Base-by-base conservation (phyloP, 1,139 yeast species). In the Geotrichum restrictum region DNA sequence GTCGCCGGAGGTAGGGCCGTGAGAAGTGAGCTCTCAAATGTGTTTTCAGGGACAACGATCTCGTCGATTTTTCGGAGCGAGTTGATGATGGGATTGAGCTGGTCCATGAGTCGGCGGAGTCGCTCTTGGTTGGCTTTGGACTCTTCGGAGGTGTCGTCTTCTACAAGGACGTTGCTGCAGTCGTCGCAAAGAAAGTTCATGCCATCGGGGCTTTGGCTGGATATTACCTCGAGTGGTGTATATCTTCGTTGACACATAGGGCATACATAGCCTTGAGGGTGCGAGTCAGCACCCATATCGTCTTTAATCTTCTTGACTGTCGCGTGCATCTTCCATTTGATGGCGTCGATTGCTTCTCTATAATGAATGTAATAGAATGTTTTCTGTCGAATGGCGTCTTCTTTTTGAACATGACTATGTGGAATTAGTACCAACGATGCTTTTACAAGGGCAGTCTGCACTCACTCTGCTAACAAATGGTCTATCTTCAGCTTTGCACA, bases 241-340 rank as follows among this genome's bases (percentile, higher is more conserved):
- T 85, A 91, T 65, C 86, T 82, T 31, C 85, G 80, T 45, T 81
- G 80, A 71, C 99, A 93, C 44, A 85, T 73, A 2, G 95, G 93
- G 68, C 99, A 93, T 49, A 87, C 78, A 66, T 87, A 93, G 1
- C 98, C 98, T 63, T 91, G 96, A 1, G 98, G 95, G 60, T 88
- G 93, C 21, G 93, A 85, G 63, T 85, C 88, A 40, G 65, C 72
- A 41, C 81, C 83, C 74, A 93, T 79, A 64, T 89, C 95, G 59
- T 85, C 88, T 66, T 88, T 88, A 55, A 91, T 75, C 54, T 76
- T 70, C 60, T 83, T 84, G 13, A 88, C 98, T 40, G 94, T 78
- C 43, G 87, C 80, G 66, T 93, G 97, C 57, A 93, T 88, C 66
- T 91, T 89, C 98, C 97, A 94, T 69, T 94, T 93, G 66, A 93